These are phyloP conservation scores for Paecilomyces dactylethromorphus DNA, from an alignment of 2,329 filamentous ascomycete species.

Conservation along the genomic window DNA sequence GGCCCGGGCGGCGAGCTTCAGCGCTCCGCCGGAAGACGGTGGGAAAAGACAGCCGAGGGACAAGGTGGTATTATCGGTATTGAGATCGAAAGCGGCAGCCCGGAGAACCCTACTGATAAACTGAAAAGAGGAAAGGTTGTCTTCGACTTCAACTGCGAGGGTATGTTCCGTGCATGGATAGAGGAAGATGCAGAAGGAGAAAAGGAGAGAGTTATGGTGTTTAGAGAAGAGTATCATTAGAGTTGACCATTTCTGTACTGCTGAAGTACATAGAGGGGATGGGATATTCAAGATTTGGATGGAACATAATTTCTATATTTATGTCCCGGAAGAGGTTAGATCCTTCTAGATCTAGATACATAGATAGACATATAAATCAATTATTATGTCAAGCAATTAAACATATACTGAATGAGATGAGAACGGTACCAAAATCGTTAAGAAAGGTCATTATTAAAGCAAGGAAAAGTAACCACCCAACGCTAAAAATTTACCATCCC, in stretches of 20 bases:
- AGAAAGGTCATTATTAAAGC: too few species aligned
- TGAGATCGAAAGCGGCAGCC: conserved; percentile 33
- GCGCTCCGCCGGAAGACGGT: conserved; percentile 65
- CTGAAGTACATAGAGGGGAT: neutral
- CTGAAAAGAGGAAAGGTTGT: conserved; percentile 48
- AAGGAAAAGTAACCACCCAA: neutral
- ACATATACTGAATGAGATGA: neutral
- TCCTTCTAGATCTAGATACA: too few species aligned
- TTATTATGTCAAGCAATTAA: too few species aligned
- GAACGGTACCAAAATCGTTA: neutral
- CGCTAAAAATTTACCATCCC: neutral
- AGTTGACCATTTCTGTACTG: neutral
- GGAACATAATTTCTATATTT: neutral
- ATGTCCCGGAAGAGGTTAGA: neutral
- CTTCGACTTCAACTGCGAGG: conserved; percentile 77
- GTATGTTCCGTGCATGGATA: conserved; percentile 76
- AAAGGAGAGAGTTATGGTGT: conserved; percentile 37
- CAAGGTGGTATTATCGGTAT: conserved; percentile 80
- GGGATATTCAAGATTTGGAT: too few species aligned
- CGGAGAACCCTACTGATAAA: neutral
- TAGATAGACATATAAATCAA: too few species aligned
- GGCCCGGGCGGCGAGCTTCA: conserved; percentile 69
- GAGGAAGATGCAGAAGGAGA: conserved; percentile 31
- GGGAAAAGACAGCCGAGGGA: conserved; percentile 69
- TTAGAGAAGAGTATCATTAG: conserved; percentile 31